Base-by-base conservation (phyloP, 441 rosid genomes). In the Adansonia gregorii region DNA sequence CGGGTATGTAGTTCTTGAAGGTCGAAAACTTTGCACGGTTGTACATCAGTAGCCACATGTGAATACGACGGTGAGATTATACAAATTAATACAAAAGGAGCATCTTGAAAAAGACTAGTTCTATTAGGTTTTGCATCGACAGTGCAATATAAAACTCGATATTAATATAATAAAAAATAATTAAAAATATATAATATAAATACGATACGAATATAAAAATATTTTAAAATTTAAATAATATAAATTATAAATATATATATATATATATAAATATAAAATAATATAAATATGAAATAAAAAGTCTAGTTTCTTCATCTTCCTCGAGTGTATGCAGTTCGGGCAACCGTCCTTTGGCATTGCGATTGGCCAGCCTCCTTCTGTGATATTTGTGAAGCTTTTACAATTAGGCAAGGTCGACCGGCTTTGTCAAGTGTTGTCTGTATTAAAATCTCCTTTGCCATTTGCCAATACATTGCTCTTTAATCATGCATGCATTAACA, bases 11-110 rank as follows among this genome's bases (percentile, higher is more conserved):
- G 60, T 49, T 70, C 17, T 35, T 10, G 17, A 19, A 31, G 55
- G 43, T 59, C 6, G 67, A 73, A 7, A 59, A 6, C n/a, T 54
- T 72, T 35, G 75, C 75, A 39, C 31, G 51, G 65, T 10, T 39
- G 35, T 17, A 19, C 11, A 55, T 55, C 19, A 22, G 17, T 22
- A 35, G 6, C 51, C 75, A 54, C 63, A 52, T n/a, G 24, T 70
- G 74, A 51, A 11, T 67, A 20, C 20, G 17, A 27, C 41, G 4
- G 56, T 14, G 19, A 52, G 56, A 12, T 52, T 17, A 31, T 31
- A 61, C 8, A 63, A 31, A 63, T 63, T 63, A 63, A 55, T 39
- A 39, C 43, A 39, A 39, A 39, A 39, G 43, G 43, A 14, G 35
- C 6, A 63, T 6, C 1, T 12, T 15, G 20, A 31, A 63, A 61